Percentiles rank a stretch among this genome's conserved stretches.
phyloP scores from a whole-genome alignment of 2,329 filamentous ascomycete species.

The Fusarium liriodendri region DNA sequence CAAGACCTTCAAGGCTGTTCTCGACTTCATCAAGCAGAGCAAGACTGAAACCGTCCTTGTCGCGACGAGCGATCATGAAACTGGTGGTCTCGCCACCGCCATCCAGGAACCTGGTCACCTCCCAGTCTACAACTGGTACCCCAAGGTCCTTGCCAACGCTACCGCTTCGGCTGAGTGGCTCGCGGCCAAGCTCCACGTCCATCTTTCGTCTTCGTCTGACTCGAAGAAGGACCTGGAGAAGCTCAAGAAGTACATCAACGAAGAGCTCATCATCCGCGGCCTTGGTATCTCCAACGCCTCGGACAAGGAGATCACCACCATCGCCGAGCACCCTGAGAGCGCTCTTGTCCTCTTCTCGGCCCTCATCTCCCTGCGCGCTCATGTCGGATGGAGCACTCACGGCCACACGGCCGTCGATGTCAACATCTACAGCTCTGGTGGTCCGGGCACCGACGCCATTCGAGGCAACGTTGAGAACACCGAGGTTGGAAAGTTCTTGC shows the following conservation, averaged over 20 bases:
- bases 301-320: conserved; percentile 74
- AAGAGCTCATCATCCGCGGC: conserved; percentile 73
- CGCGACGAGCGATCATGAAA: conserved; percentile 95
- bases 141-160: conserved; percentile 77
- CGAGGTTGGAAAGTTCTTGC: conserved; percentile 86
- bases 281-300: conserved; percentile 83
- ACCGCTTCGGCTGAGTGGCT: conserved; percentile 84
- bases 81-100: conserved; percentile 86
- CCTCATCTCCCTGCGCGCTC: conserved; percentile 88
- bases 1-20: conserved; percentile 81
- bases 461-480: conserved; percentile 95
- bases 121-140: conserved; percentile 81
- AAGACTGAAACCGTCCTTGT: conserved; percentile 83
- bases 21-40: conserved; percentile 85
- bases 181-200: conserved; percentile 68
- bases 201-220: conserved; percentile 59
- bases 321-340: conserved; percentile 69
- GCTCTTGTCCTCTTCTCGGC: conserved; percentile 76
- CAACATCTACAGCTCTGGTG: conserved; percentile 89
- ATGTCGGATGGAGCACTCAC: conserved; percentile 94
- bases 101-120: conserved; percentile 69
- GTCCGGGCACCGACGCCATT: conserved; percentile 71
- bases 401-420: conserved; percentile 95
- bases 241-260: conserved; percentile 73
- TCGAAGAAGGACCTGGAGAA: conserved; percentile 50